These are phyloP conservation scores for Globisporangium cederbergense DNA, from an alignment of 352 stramenopile genomes.

Conservation along the genomic window DNA sequence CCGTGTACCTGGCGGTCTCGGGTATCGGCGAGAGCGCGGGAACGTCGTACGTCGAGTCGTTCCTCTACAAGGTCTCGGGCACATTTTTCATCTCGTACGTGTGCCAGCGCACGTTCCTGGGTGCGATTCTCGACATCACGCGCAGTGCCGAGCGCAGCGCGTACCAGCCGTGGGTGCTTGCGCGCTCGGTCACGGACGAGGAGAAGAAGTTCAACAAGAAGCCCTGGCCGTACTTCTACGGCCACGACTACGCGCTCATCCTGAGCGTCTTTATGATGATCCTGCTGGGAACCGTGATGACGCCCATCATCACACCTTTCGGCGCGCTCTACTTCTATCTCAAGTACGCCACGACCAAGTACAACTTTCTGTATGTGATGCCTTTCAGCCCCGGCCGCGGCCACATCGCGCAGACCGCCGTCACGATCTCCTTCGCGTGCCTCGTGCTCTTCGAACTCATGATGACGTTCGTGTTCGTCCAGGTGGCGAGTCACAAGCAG, in stretches of 20 bases:
- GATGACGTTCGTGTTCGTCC: slow-evolving; percentile 71
- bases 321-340: slow-evolving; percentile 81
- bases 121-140: slow-evolving; percentile 69
- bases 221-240: slow-evolving; percentile 63
- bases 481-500: slow-evolving; percentile 48
- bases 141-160: slow-evolving; percentile 57
- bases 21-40: slow-evolving; percentile 44
- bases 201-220: slow-evolving; percentile 45
- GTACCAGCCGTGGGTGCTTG: slow-evolving; percentile 66
- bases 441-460: slow-evolving; percentile 71
- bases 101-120: slow-evolving; percentile 76
- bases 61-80: slow-evolving; percentile 81
- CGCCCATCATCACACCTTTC: slow-evolving; percentile 74
- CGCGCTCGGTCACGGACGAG: slow-evolving; percentile 53
- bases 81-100: slow-evolving; percentile 87
- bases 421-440: slow-evolving; percentile 61
- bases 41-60: slow-evolving; percentile 69
- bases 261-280: slow-evolving; percentile 76
- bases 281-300: slow-evolving; percentile 73
- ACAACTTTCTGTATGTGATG: slow-evolving; percentile 80
- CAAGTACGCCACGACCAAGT: slow-evolving; percentile 71
- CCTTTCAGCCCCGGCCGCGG: slow-evolving; percentile 63
- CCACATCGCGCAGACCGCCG: slow-evolving; percentile 59
- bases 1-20: slow-evolving; percentile 70
- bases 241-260: slow-evolving; percentile 79